A percentile compares a stretch with the other conserved stretches of the same genome.
phyloP scores from a whole-genome alignment of 257 asterid species.

The Petunia axillaris region DNA sequence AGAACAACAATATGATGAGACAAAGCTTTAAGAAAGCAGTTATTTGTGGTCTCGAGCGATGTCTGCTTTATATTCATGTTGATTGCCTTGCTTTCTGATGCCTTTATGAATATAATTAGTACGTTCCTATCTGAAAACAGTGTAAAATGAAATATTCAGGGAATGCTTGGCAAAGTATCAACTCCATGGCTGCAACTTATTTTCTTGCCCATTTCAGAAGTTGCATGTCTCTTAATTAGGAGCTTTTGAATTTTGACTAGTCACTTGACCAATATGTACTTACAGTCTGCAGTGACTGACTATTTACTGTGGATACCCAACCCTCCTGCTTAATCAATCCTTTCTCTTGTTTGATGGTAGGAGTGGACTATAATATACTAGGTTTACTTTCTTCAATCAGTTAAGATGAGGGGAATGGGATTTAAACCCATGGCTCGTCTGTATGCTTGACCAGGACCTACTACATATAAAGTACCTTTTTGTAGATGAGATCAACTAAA shows the following conservation, averaged over 20 bases:
- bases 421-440: background rate
- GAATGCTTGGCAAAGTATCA: background rate
- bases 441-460: background rate
- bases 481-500: background rate
- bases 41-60: background rate
- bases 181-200: background rate
- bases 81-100: background rate
- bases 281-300: background rate
- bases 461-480: background rate
- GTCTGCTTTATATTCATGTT: background rate
- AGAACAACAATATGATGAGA: background rate
- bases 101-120: background rate
- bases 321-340: background rate
- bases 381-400: background rate
- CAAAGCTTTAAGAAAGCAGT: background rate
- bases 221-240: background rate
- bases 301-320: background rate
- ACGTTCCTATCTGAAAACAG: background rate
- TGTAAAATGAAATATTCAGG: background rate
- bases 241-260: background rate
- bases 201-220: background rate
- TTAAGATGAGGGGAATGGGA: background rate
- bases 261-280: background rate
- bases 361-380: background rate
- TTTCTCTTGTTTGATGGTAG: background rate